Conservation (phyloP, 225 moss, liverwort and hornwort genomes). For the Rhytidiadelphus loreus region DNA sequence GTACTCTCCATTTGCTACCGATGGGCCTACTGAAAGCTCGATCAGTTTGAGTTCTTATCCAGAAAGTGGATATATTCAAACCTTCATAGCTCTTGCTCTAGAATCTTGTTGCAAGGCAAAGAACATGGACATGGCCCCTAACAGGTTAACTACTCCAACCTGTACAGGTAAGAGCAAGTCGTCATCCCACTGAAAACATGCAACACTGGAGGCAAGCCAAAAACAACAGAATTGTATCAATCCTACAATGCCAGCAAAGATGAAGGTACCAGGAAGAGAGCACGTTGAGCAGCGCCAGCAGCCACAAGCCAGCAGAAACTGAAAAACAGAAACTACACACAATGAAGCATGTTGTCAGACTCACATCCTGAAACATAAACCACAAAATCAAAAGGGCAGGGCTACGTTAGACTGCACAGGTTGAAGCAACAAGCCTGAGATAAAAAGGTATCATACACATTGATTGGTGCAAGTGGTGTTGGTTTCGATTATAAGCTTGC, state of each 20-base stretch:
- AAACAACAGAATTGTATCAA: not conserved
- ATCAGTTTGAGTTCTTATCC: not conserved
- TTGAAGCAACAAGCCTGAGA: not conserved
- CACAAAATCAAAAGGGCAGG: not conserved
- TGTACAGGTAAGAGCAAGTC: slow-evolving; percentile 5
- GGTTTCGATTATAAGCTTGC: not conserved
- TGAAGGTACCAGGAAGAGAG: slow-evolving; percentile 59
- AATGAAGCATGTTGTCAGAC: not conserved
- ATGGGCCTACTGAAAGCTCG: not conserved
- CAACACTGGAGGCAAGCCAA: not conserved
- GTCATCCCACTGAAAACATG: not conserved
- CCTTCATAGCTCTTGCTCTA: not conserved
- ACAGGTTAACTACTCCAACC: slow-evolving; percentile 43
- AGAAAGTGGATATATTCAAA: not conserved
- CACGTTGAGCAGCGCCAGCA: slow-evolving; percentile 60
- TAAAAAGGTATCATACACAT: not conserved
- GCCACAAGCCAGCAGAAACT: slow-evolving; percentile 78
- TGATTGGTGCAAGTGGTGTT: not conserved
- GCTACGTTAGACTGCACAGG: not conserved
- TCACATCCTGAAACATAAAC: not conserved
- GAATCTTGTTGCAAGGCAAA: slow-evolving; percentile 28
- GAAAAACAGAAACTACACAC: slow-evolving; percentile 68
- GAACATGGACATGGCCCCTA: slow-evolving; percentile 47
- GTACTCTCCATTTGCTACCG: not conserved
- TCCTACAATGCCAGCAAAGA: not conserved